These are phyloP conservation scores for Sarocladiaceae sp. DNA, from an alignment of 2,329 filamentous ascomycete genomes.

Conservation along the genomic window DNA sequence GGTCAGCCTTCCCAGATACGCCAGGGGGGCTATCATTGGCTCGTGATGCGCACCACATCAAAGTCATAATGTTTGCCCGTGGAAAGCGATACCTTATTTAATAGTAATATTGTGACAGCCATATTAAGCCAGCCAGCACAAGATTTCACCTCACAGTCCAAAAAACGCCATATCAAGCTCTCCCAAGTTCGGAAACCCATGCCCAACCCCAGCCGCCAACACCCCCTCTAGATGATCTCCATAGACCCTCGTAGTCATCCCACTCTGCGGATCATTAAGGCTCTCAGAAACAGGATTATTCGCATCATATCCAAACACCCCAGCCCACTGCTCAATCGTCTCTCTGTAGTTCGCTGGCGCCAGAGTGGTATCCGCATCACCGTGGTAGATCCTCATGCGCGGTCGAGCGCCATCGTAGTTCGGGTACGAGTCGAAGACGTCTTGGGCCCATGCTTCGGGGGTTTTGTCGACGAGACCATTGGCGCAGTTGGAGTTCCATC, in stretches of 20 bases:
- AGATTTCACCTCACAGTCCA: constrained; percentile 12
- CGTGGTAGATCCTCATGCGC: constrained; percentile 55
- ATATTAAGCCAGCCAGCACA: no score
- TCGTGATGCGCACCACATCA: no score
- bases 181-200: constrained; percentile 26
- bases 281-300: constrained; percentile 21
- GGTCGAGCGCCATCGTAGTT: constrained; percentile 46
- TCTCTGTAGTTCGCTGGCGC: constrained; percentile 51
- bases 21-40: no score
- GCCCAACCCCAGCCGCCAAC: constrained; percentile 26
- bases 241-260: constrained; percentile 26
- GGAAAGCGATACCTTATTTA: no score
- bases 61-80: no score
- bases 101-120: no score
- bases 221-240: constrained; percentile 28
- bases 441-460: constrained; percentile 42
- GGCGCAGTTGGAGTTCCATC: constrained; percentile 50
- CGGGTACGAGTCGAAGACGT: constrained; percentile 41
- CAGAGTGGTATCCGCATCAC: constrained; percentile 45
- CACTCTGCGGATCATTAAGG: constrained; percentile 21
- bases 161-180: constrained; percentile 21
- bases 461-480: constrained; percentile 38
- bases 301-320: constrained; percentile 36
- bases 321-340: constrained; percentile 52
- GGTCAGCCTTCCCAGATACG: no score